These are phyloP conservation scores for Hansenula lynferdii DNA, from an alignment of 1,139 yeast species.

Conservation along the genomic window DNA sequence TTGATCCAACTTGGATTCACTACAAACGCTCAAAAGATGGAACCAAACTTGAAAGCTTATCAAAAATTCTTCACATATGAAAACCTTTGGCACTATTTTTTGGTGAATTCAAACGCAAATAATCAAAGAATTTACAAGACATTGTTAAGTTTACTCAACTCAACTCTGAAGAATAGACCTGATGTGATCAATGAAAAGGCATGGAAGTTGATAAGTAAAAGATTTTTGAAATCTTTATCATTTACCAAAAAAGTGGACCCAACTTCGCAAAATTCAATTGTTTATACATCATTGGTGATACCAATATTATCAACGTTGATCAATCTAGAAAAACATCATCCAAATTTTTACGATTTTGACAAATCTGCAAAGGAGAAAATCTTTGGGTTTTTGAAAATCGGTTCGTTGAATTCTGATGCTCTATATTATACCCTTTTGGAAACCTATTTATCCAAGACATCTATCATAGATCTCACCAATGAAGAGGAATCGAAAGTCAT, in stretches of 20 bases:
- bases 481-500: conserved; percentile 11
- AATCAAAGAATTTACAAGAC: conserved; percentile 46
- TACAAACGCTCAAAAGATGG: conserved; percentile 9
- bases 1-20: conserved; percentile 23
- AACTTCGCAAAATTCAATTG: conserved; percentile 30
- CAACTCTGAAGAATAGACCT: conserved; percentile 15
- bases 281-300: conserved; percentile 41
- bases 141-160: conserved; percentile 33
- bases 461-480: conserved; percentile 4
- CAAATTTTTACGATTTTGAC: conserved; percentile 50
- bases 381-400: conserved; percentile 42
- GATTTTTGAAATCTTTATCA: conserved; percentile 47
- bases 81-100: conserved; percentile 39
- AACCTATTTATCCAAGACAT: conserved; percentile 7
- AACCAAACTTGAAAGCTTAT: conserved; percentile 12
- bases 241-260: conserved; percentile 27
- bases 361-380: conserved; percentile 40
- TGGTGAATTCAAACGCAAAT: conserved; percentile 20
- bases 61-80: conserved; percentile 36
- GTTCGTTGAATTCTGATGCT: conserved; percentile 49
- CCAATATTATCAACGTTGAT: conserved; percentile 46
- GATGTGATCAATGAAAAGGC: conserved; percentile 25
- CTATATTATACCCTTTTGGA: conserved; percentile 36
- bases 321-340: conserved; percentile 34
- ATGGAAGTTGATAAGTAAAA: conserved; percentile 44